Evolutionary conservation across 768 basidiomycete genomes (phyloP).

Genomic region (Termitomyces sp.): DNA sequence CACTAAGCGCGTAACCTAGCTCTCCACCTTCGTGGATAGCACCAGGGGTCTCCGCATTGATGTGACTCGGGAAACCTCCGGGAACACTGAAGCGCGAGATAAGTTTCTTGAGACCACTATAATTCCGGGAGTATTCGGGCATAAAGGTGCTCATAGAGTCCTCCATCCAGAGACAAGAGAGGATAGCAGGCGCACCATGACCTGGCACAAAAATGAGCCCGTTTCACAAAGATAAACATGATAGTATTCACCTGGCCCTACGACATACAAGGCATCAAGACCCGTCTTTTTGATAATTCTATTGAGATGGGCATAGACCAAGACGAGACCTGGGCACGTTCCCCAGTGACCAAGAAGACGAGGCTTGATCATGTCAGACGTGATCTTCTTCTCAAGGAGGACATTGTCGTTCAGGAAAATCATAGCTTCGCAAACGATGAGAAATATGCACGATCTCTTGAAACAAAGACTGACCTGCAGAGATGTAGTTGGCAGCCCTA

Average conservation of each 20-base stretch:
- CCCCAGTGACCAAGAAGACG: slow-evolving; percentile 84
- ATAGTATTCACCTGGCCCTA: slow-evolving; percentile 59
- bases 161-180: slow-evolving; percentile 86
- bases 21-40: slow-evolving; percentile 91
- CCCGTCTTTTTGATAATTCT: slow-evolving; percentile 53
- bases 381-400: slow-evolving; percentile 54
- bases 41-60: slow-evolving; percentile 84
- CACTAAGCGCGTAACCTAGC: slow-evolving; percentile 82
- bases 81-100: slow-evolving; percentile 75
- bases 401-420: slow-evolving; percentile 78
- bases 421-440: slow-evolving; percentile 47
- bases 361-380: slow-evolving; percentile 69
- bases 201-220: slow-evolving; percentile 26
- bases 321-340: slow-evolving; percentile 71
- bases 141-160: slow-evolving; percentile 58
- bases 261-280: slow-evolving; percentile 67
- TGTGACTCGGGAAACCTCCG: slow-evolving; percentile 77
- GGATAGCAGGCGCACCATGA: slow-evolving; percentile 82
- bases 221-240: neutral
- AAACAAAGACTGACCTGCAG: slow-evolving; percentile 45
- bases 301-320: slow-evolving; percentile 70
- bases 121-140: slow-evolving; percentile 52
- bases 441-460: neutral
- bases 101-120: slow-evolving; percentile 57
- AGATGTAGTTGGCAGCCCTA: slow-evolving; percentile 63